Evolutionary conservation across 805 yeast species (phyloP), one percentile per base, ranked within the genome.

Genomic region (Pichia paraexigua): DNA sequence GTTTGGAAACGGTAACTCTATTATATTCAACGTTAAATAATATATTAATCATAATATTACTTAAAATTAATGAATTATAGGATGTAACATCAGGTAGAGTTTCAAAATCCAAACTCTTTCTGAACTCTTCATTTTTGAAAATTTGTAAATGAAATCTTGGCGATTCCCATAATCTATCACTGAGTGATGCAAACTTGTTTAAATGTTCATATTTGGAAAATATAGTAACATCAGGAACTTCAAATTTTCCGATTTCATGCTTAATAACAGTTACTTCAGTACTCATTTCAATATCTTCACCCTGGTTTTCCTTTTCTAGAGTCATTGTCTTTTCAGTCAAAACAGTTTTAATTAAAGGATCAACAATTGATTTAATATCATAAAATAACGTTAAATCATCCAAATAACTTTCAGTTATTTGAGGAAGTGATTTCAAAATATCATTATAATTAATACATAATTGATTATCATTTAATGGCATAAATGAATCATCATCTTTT

Each of bases 21-120:
- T 94, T 94, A 73, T 88, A 94, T 57, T 91, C 95, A 71, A 92
- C 71, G 58, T 85, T 81, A 54, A 85, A 82, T 49, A 91, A 78
- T 32, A 87, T 69, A 66, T 92, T 97, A 47, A 78, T 76, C 37
- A 83, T 73, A 35, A 87, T 71, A 63, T 94, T 98, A 56, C 87
- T 79, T 58, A 90, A 73, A 25, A 92, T 63, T 50, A 87, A 70
- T 1, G 85, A 81, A 22, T 74, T 74, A 53, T 78, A 77, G 2
- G 80, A 62, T 1, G 69, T 71, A 5, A 72, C 67, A 4, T 76
- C 68, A 0, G 91, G 87, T 5, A 81, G 80, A 1, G 97, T 87
- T 49, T 80, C 84, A 48, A 87, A 79, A 3, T 73, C 77, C 15
- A 56, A 35, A 2, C 45, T 28, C 22, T 45, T 46, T 25, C 58